A percentile compares a stretch with the other conserved stretches of the same genome.
Conservation (phyloP, 2,329 filamentous ascomycete genomes). For the Endocalyx cinctus region DNA sequence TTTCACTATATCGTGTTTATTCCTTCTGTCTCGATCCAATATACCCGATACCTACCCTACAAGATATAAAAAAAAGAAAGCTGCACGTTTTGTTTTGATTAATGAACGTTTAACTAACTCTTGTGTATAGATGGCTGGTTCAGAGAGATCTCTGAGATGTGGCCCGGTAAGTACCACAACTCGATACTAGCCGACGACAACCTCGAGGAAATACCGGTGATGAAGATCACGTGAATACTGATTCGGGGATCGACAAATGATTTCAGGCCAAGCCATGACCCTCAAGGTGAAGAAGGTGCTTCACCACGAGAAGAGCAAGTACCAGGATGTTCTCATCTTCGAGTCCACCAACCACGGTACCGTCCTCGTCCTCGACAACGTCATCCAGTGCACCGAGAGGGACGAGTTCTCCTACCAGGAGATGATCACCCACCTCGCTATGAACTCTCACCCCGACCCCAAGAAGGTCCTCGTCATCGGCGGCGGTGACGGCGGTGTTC, state of each 20-base stretch:
- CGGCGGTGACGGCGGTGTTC: conserved; percentile 93
- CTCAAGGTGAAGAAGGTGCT: conserved; percentile 96
- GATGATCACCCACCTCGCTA: conserved; percentile 98
- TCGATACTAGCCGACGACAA: conserved; percentile 2
- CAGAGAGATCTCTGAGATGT: conserved; percentile 98
- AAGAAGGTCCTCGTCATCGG: conserved; percentile 99
- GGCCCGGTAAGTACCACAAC: conserved; percentile 74
- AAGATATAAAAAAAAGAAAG: too few species aligned
- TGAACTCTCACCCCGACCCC: conserved; percentile 97
- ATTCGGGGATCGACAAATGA: too few species aligned
- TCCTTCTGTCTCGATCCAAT: too few species aligned
- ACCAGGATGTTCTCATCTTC: conserved; percentile 98
- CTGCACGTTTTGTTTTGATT: too few species aligned
- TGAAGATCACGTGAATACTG: too few species aligned
- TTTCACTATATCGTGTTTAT: too few species aligned
- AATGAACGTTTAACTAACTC: too few species aligned
- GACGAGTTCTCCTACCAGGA: conserved; percentile 99
- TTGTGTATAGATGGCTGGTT: conserved; percentile 99
- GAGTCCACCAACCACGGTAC: conserved; percentile 96
- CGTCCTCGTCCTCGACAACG: conserved; percentile 95
- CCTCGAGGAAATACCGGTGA: too few species aligned
- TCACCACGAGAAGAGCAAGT: conserved; percentile 98
- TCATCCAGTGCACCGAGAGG: conserved; percentile 97
- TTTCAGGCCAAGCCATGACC: conserved; percentile 88
- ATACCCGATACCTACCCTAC: too few species aligned